Evolutionary conservation across 495 filamentous ascomycete species (phyloP).

Genomic region (Daldinia caldariorum): DNA sequence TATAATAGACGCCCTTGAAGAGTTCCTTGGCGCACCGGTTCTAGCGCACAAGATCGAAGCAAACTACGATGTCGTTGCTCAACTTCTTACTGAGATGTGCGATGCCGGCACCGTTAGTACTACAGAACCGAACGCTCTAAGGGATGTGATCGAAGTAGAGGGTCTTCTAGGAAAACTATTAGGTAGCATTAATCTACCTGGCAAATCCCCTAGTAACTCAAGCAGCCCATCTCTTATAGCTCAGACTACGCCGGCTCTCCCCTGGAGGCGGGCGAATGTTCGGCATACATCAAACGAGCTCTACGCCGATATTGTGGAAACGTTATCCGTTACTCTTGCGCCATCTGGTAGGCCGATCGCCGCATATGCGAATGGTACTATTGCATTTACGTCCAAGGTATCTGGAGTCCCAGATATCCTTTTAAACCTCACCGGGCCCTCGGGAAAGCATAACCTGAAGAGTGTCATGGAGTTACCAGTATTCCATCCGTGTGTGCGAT

Average conservation of each 20-base stretch:
- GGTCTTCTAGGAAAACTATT: slow-evolving; percentile 89
- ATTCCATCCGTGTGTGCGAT: slow-evolving; percentile 93
- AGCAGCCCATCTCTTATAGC: slow-evolving; percentile 49
- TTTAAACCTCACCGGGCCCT: slow-evolving; percentile 79
- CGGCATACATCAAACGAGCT: slow-evolving; percentile 96
- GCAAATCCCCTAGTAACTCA: slow-evolving; percentile 41
- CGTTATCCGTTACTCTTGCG: slow-evolving; percentile 83
- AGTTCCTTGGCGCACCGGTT: slow-evolving; percentile 91
- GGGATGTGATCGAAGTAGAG: slow-evolving; percentile 90
- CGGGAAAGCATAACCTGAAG: slow-evolving; percentile 76
- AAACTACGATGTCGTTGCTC: slow-evolving; percentile 93
- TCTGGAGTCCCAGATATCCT: slow-evolving; percentile 92
- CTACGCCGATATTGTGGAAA: slow-evolving; percentile 95
- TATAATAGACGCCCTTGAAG: slow-evolving; percentile 91
- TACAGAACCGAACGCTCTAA: slow-evolving; percentile 91
- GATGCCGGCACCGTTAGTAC: slow-evolving; percentile 90
- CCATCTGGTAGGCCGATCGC: slow-evolving; percentile 88
- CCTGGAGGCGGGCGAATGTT: slow-evolving; percentile 92
- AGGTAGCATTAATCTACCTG: slow-evolving; percentile 84
- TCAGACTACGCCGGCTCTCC: slow-evolving; percentile 61
- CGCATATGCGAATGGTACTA: slow-evolving; percentile 89
- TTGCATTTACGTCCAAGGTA: slow-evolving; percentile 94
- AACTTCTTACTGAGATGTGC: slow-evolving; percentile 94
- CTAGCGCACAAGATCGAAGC: slow-evolving; percentile 84
- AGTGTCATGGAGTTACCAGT: slow-evolving; percentile 86